Percentiles rank a stretch among this genome's conserved stretches.
Evolutionary conservation across 2,329 filamentous ascomycete species (phyloP).

Genomic region (Plenodomus lindquistii): DNA sequence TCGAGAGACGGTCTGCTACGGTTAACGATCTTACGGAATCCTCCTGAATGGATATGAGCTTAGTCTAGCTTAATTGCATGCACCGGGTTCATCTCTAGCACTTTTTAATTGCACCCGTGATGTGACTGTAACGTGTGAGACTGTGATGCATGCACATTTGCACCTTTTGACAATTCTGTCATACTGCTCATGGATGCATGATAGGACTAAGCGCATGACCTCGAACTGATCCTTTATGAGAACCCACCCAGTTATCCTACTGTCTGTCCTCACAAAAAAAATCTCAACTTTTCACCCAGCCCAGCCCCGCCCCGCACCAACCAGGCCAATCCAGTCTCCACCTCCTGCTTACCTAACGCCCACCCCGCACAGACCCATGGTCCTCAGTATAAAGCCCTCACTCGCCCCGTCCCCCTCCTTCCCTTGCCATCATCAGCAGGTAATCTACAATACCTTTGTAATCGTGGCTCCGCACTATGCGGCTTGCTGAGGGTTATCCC

Average conservation of each 20-base stretch:
- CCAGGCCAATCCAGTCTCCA: background rate
- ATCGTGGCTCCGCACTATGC: constrained; percentile 48
- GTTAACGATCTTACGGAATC: constrained; percentile 25
- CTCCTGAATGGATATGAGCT: constrained; percentile 21
- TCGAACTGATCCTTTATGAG: too few relatives aligned
- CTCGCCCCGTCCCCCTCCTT: constrained; percentile 25
- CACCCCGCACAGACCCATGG: background rate
- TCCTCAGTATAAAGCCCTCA: constrained; percentile 22
- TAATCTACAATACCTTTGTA: constrained; percentile 37
- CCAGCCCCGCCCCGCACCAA: background rate
- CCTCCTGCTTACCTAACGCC: constrained; percentile 8
- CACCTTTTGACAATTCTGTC: too few relatives aligned
- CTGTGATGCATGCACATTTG: too few relatives aligned
- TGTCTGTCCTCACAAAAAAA: background rate
- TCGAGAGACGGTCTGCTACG: constrained; percentile 21
- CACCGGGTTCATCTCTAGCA: constrained; percentile 26
- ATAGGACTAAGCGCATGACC: too few relatives aligned
- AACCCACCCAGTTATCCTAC: constrained; percentile 7
- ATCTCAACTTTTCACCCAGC: background rate
- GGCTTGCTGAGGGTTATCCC: constrained; percentile 50
- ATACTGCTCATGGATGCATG: too few relatives aligned
- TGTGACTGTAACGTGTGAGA: too few relatives aligned
- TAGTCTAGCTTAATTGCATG: constrained; percentile 41
- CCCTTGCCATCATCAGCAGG: constrained; percentile 43
- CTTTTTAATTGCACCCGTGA: background rate